These are phyloP conservation scores for Zygnema circumcarinatum DNA, from an alignment of 139 green algal species.

Conservation along the genomic window DNA sequence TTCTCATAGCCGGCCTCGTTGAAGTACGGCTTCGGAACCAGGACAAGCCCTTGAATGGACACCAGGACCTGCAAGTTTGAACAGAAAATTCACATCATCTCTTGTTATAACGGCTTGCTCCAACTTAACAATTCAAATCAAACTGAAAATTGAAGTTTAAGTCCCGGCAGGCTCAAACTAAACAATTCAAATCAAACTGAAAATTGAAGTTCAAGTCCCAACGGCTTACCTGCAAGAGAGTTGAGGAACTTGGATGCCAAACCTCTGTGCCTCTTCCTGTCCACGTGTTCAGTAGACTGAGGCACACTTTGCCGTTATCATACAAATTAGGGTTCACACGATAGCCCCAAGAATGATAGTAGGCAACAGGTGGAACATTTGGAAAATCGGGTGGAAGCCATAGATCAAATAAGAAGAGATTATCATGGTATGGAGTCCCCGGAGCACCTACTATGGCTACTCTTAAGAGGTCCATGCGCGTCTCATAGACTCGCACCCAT, in stretches of 20 bases:
- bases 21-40: constrained; percentile 87
- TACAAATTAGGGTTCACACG: constrained; percentile 86
- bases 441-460: constrained; percentile 62
- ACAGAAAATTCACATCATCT: not conserved
- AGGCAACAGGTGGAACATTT: constrained; percentile 57
- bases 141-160: not conserved
- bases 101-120: too few species aligned
- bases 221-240: constrained; percentile 64
- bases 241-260: constrained; percentile 76
- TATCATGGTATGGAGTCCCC: constrained; percentile 69
- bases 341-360: constrained; percentile 63
- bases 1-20: constrained; percentile 70
- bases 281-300: constrained; percentile 88
- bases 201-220: not conserved
- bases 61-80: constrained; percentile 84
- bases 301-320: constrained; percentile 77
- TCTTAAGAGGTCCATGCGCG: constrained; percentile 63
- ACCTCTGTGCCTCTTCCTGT: constrained; percentile 70
- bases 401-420: constrained; percentile 73
- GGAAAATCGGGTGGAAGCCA: constrained; percentile 65
- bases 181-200: too few species aligned
- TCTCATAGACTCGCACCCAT: constrained; percentile 64
- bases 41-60: constrained; percentile 87
- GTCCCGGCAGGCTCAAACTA: too few species aligned
- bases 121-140: too few species aligned